Evolutionary conservation across 2,329 filamentous ascomycete genomes (phyloP).

Genomic region (Chaetomium sp.): DNA sequence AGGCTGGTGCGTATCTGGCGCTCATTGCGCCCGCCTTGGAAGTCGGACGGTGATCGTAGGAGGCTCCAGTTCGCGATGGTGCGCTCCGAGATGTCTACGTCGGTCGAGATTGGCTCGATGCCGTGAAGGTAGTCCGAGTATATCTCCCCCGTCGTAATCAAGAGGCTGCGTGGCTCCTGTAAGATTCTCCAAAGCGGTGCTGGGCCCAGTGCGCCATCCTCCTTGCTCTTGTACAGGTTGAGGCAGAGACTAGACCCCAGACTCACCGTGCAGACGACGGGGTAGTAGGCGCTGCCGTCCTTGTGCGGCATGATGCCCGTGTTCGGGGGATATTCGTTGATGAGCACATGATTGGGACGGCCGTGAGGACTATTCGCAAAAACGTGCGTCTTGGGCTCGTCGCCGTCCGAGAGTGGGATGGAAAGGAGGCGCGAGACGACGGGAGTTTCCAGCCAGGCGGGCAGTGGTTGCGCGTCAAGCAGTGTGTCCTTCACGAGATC

Average conservation of each 20-base stretch:
- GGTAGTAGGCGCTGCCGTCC: constrained; percentile 81
- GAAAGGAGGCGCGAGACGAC: constrained; percentile 56
- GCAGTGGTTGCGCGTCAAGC: constrained; percentile 61
- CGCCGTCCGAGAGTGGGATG: constrained; percentile 34
- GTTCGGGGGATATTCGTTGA: constrained; percentile 85
- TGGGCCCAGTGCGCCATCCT: constrained; percentile 50
- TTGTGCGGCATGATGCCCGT: constrained; percentile 98
- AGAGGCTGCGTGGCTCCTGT: constrained; percentile 76
- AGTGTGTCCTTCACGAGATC: constrained; percentile 73
- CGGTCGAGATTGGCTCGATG: constrained; percentile 59
- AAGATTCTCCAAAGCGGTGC: constrained; percentile 54
- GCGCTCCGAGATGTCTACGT: constrained; percentile 54
- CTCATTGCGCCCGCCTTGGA: constrained; percentile 47
- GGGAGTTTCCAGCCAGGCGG: constrained; percentile 66
- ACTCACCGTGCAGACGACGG: constrained; percentile 85
- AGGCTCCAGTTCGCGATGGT: constrained; percentile 69
- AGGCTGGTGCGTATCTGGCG: constrained; percentile 62
- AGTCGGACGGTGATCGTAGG: constrained; percentile 44
- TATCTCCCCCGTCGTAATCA: constrained; percentile 62
- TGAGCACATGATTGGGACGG: constrained; percentile 80
- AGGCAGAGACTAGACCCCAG: constrained; percentile 72
- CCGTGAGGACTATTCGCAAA: constrained; percentile 63
- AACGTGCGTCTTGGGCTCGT: constrained; percentile 32
- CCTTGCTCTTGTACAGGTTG: constrained; percentile 62
- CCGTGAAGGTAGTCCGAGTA: constrained; percentile 71